Base-by-base conservation (phyloP, 2,329 filamentous ascomycete species). In the Chaetothyriales sp. region DNA sequence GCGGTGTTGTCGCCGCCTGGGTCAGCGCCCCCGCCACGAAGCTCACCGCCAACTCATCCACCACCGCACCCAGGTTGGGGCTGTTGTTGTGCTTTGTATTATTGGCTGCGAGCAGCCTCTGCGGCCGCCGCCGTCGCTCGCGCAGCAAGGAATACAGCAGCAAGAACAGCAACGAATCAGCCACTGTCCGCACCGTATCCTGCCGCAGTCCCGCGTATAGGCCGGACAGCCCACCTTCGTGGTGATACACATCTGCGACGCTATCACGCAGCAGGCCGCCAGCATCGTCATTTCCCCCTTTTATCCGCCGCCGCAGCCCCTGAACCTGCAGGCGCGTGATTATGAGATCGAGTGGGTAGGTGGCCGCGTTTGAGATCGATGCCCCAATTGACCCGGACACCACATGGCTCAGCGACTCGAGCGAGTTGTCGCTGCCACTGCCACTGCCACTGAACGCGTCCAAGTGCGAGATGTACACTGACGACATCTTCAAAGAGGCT, bases 121-220 rank as follows among this genome's bases (percentile, higher is more conserved):
- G 20, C 18, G 4, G 7, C 26, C 22, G 20, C 45, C 62, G 59
- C 49, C 22, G 20, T 25, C 62, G 59, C 49, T 69, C 63, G 18
- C 71, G 63, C 18, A 80, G 59, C 50, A 75, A 76, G 2, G 70
- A 84, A 68, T 94, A 93, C 52, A 85, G 82, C 18, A 90, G 74
- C 68, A 93, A 93, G 72, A 93, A 93, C 48, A 93, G 73, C 63
- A 92, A 90, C 51, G 83, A 85, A 68, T 92, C 86, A 26, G 79
- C 74, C 19, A 81, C 73, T 20, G 78, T 80, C 65, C 84, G 86
- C 60, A 70, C 73, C 9, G 82, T 78, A 61, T 85, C 82, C 36
- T 77, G 73, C 5, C 73, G 67, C 1, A 84, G 65, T 22, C 83
- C 83, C 20, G 72, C 74, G 62, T 84, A 95, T 57, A 94, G 81